Evolutionary conservation across 2,329 filamentous ascomycete genomes (phyloP).

Genomic region (Alternaria longipes): DNA sequence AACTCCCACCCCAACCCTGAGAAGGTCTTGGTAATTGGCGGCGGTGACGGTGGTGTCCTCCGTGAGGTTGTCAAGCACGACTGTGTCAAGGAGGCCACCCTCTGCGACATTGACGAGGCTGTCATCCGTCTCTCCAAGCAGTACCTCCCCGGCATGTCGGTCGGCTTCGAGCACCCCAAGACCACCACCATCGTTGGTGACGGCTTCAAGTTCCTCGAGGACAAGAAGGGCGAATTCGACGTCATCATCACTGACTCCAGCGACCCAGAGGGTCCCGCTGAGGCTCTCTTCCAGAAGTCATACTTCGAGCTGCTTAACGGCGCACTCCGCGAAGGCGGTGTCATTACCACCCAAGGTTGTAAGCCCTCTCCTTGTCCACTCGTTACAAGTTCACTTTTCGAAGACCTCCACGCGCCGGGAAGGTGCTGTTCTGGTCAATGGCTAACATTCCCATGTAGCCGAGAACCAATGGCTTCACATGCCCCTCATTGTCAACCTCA

Average conservation of each 20-base stretch:
- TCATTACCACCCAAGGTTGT: conserved; percentile 99
- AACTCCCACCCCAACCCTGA: conserved; percentile 98
- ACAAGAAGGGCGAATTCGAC: conserved; percentile 97
- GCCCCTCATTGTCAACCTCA: conserved; percentile 89
- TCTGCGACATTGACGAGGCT: conserved; percentile 99
- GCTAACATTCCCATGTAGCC: conserved; percentile 64
- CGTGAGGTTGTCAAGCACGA: conserved; percentile 99
- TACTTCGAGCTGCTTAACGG: conserved; percentile 95
- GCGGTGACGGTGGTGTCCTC: conserved; percentile 95
- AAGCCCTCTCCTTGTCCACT: conserved; percentile 70
- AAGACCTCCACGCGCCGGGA: conserved; percentile 24
- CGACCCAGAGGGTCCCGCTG: conserved; percentile 95
- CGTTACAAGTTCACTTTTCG: conserved; percentile 26
- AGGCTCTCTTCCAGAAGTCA: conserved; percentile 96
- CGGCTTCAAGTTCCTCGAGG: conserved; percentile 97
- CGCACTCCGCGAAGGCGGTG: conserved; percentile 91
- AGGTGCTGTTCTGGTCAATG: conserved; percentile 23
- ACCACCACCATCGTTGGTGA: conserved; percentile 93
- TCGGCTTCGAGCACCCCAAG: conserved; percentile 93
- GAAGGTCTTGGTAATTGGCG: conserved; percentile 97
- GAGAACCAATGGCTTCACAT: conserved; percentile 99
- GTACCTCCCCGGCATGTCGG: conserved; percentile 93
- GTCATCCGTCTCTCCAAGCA: conserved; percentile 98
- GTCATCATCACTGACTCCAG: conserved; percentile 99
- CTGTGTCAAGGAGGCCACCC: conserved; percentile 90